phyloP scores from a whole-genome alignment of 306 rosid species.

The Prunus mume region DNA sequence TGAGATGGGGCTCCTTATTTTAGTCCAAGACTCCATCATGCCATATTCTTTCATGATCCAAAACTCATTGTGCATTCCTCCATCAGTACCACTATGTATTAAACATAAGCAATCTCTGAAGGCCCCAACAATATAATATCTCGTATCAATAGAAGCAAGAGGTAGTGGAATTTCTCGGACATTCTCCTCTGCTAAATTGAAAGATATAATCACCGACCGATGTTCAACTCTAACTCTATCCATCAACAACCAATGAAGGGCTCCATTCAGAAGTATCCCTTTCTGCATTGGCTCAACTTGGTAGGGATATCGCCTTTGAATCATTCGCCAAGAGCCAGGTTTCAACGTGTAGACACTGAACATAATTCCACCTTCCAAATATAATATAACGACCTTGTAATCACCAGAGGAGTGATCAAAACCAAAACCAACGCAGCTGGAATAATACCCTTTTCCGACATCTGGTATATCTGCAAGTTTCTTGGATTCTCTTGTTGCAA shows the following conservation, averaged over 20 bases:
- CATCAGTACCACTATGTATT: background rate
- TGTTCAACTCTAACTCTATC: background rate
- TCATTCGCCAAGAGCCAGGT: background rate
- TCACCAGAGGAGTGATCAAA: background rate
- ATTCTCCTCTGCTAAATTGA: background rate
- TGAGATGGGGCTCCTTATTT: background rate
- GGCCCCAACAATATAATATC: background rate
- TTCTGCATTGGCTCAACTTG: background rate
- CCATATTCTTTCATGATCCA: constrained; percentile 13
- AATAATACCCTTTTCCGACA: background rate
- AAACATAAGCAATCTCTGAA: background rate
- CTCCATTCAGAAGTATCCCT: background rate
- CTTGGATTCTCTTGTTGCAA: background rate
- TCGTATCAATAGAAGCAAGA: background rate
- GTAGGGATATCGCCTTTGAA: background rate
- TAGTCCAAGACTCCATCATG: background rate
- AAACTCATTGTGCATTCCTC: background rate
- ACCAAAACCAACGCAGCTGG: background rate
- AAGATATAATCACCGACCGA: background rate
- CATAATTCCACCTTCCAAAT: background rate
- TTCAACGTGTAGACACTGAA: background rate
- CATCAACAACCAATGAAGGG: constrained; percentile 1
- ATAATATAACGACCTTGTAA: background rate
- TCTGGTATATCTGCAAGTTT: background rate
- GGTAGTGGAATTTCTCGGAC: background rate